Evolutionary conservation across 371 early-diverging fungal species (phyloP).

Genomic region (Mortierella polycephala): DNA sequence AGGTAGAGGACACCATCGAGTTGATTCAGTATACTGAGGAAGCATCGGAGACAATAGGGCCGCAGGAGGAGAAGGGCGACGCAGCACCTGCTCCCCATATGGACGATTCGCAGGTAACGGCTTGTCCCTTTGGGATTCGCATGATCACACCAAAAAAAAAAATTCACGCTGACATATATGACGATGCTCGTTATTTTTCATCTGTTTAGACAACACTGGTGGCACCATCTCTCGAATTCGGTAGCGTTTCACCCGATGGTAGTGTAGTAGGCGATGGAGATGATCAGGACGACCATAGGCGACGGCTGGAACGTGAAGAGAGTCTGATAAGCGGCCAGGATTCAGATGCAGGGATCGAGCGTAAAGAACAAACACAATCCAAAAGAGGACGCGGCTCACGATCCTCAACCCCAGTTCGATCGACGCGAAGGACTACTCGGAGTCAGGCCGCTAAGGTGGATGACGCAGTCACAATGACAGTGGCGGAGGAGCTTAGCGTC

Average conservation of each 20-base stretch:
- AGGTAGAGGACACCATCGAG: too few relatives aligned
- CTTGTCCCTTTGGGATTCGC: too few relatives aligned
- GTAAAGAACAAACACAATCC: slow-evolving; percentile 18
- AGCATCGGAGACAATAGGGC: too few relatives aligned
- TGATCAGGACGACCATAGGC: slow-evolving; percentile 1
- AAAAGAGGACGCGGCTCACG: slow-evolving; percentile 9
- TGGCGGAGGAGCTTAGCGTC: neutral
- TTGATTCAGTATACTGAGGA: too few relatives aligned
- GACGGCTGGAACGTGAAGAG: slow-evolving; percentile 17
- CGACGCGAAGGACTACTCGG: slow-evolving; percentile 33
- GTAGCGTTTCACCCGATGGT: slow-evolving; percentile 6
- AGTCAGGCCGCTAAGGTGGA: slow-evolving; percentile 25
- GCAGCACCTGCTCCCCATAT: too few relatives aligned
- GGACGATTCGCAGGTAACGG: too few relatives aligned
- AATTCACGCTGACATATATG: too few relatives aligned
- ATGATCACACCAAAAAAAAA: too few relatives aligned
- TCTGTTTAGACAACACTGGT: slow-evolving; percentile 20
- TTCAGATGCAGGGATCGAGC: slow-evolving; percentile 16
- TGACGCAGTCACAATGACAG: neutral
- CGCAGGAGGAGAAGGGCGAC: too few relatives aligned
- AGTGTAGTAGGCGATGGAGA: slow-evolving; percentile 3
- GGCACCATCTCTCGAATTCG: slow-evolving; percentile 9
- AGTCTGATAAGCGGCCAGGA: slow-evolving; percentile 17
- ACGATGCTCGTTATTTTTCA: neutral
- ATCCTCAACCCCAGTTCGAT: slow-evolving; percentile 21